Percentiles rank a stretch among this genome's conserved stretches.
Evolutionary conservation across 371 early-diverging fungal species (phyloP).

Genomic region (Apophysomyces trapeziformis): DNA sequence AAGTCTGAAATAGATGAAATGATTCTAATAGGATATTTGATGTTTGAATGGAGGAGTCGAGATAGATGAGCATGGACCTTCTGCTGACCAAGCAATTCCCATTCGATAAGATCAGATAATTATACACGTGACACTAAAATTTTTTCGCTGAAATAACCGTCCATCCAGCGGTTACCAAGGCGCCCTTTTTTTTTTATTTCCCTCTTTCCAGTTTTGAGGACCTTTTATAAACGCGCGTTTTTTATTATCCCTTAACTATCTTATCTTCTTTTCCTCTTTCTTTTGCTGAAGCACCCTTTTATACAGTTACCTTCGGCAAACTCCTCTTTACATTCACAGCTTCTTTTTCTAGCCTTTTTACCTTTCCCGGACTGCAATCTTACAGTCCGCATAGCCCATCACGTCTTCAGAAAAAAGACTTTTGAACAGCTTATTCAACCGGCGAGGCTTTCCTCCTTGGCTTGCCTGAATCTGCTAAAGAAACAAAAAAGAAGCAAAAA

Average conservation of each 20-base stretch:
- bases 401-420: conserved; percentile 73
- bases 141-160: neutral
- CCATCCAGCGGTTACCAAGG: neutral
- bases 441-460: conserved; percentile 73
- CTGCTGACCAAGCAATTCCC: neutral
- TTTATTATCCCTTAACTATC: neutral
- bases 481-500: too few relatives aligned
- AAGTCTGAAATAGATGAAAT: too few relatives aligned
- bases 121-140: neutral
- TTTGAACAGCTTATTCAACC: conserved; percentile 64
- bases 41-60: neutral
- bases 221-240: conserved; percentile 1
- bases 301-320: conserved; percentile 11
- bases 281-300: conserved; percentile 17
- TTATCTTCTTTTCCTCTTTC: conserved; percentile 9
- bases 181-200: too few relatives aligned
- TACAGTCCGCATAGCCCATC: conserved; percentile 66
- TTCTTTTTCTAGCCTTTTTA: conserved; percentile 14
- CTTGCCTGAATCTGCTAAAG: conserved; percentile 46
- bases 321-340: neutral
- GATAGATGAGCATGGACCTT: neutral
- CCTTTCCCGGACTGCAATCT: conserved; percentile 55
- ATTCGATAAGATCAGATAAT: neutral
- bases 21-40: too few relatives aligned
- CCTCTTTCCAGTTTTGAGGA: neutral